phyloP scores from a whole-genome alignment of 345 rosid species.

The Adansonia digitata region DNA sequence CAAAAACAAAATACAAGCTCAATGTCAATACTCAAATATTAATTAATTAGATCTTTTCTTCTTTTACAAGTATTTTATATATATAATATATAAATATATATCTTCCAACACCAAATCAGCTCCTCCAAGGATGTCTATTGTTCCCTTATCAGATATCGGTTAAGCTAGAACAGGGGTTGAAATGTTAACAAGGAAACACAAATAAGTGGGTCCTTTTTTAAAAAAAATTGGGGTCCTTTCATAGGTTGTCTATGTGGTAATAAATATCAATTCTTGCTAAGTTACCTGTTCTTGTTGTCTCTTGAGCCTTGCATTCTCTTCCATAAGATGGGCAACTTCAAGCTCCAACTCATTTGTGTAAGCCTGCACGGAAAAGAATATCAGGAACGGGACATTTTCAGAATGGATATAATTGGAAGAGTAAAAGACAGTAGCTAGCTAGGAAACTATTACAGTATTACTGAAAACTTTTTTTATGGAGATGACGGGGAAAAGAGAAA shows the following conservation, averaged over 20 bases:
- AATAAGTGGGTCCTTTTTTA: background rate
- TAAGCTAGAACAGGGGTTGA: background rate
- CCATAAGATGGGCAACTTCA: slow-evolving; percentile 42
- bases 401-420: background rate
- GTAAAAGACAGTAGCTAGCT: slow-evolving; percentile 7
- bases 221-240: background rate
- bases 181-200: background rate
- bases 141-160: background rate
- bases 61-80: too few species aligned
- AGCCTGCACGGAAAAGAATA: slow-evolving; percentile 42
- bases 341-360: slow-evolving; percentile 60
- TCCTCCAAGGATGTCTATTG: background rate
- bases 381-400: background rate
- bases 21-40: too few species aligned
- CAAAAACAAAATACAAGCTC: slow-evolving; percentile 12
- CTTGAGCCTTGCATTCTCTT: slow-evolving; percentile 63
- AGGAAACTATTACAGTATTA: background rate
- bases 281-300: slow-evolving; percentile 67
- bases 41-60: background rate
- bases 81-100: too few species aligned
- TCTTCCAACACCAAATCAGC: background rate
- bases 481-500: slow-evolving; percentile 6
- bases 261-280: too few species aligned
- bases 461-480: background rate
- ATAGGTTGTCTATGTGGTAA: background rate